phyloP scores from a whole-genome alignment of 2,329 filamentous ascomycete species.

The Calonectria multiphialidica region DNA sequence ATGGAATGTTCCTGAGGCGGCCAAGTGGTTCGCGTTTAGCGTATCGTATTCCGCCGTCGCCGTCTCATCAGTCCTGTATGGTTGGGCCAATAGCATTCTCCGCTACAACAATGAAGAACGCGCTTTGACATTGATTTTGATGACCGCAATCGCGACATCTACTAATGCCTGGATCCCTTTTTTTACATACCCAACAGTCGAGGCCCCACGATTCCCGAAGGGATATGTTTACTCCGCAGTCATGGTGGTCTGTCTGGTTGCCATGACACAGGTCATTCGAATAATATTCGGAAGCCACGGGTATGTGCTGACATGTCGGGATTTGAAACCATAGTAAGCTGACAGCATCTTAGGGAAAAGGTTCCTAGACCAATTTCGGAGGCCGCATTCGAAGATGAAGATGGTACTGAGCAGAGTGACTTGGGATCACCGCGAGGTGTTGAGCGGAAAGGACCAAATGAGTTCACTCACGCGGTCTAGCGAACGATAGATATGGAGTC shows the following conservation, averaged over 20 bases:
- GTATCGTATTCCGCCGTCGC: constrained; percentile 32
- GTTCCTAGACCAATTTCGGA: neutral
- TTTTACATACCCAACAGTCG: constrained; percentile 29
- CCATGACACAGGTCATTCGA: constrained; percentile 32
- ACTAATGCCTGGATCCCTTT: constrained; percentile 32
- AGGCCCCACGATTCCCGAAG: constrained; percentile 31
- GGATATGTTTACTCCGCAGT: constrained; percentile 33
- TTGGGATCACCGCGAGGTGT: neutral
- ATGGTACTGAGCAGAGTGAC: neutral
- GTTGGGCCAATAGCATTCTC: constrained; percentile 34
- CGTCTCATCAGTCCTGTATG: constrained; percentile 32
- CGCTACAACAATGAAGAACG: constrained; percentile 31
- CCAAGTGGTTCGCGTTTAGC: constrained; percentile 36
- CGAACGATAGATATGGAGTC: too few species aligned
- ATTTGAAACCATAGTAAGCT: neutral
- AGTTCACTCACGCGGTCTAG: neutral
- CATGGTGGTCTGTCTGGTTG: constrained; percentile 25
- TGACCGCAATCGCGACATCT: constrained; percentile 33
- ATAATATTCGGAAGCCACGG: constrained; percentile 31
- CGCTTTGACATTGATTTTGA: constrained; percentile 31
- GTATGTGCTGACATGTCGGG: constrained; percentile 3
- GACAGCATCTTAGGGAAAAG: constrained; percentile 16
- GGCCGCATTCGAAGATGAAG: neutral
- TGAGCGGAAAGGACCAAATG: neutral
- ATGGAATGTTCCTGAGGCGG: constrained; percentile 32